A percentile compares a stretch with the other conserved stretches of the same genome.
These are phyloP conservation scores for Saprolegnia parasitica DNA, from an alignment of 352 stramenopile genomes.

Conservation along the genomic window DNA sequence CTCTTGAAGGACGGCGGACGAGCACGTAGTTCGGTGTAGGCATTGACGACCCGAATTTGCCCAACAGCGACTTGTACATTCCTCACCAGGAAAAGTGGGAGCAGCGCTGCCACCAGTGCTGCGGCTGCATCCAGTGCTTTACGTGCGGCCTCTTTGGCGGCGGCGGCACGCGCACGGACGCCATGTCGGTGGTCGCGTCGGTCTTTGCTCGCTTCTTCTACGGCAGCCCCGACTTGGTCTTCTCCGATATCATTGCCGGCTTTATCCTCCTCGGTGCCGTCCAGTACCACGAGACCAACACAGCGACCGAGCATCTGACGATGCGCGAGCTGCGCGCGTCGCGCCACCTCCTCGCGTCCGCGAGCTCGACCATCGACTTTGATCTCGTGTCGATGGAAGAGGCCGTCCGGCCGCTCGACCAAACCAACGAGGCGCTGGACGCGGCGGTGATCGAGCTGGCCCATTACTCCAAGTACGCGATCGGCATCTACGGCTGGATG, in stretches of 20 bases:
- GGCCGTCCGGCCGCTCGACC: neutral
- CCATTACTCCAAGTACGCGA: slow-evolving; percentile 80
- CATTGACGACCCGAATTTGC: slow-evolving; percentile 16
- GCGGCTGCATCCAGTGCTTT: slow-evolving; percentile 72
- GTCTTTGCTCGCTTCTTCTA: slow-evolving; percentile 83
- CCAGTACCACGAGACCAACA: slow-evolving; percentile 67
- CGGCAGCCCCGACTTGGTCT: slow-evolving; percentile 79
- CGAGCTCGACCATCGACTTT: neutral
- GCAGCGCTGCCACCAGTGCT: slow-evolving; percentile 68
- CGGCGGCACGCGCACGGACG: slow-evolving; percentile 76
- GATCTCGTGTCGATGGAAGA: neutral
- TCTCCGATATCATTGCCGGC: slow-evolving; percentile 81
- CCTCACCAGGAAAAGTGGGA: slow-evolving; percentile 73
- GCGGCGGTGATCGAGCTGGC: slow-evolving; percentile 52
- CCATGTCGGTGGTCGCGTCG: slow-evolving; percentile 83
- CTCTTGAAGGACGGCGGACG: too few relatives aligned
- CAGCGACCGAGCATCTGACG: slow-evolving; percentile 26
- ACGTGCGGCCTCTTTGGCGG: slow-evolving; percentile 86
- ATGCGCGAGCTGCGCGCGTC: neutral
- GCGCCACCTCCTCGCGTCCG: neutral
- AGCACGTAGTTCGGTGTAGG: slow-evolving; percentile 37
- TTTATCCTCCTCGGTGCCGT: slow-evolving; percentile 78
- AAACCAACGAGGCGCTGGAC: slow-evolving; percentile 11
- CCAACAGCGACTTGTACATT: slow-evolving; percentile 55
- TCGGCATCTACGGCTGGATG: slow-evolving; percentile 88